A percentile compares a stretch with the other conserved stretches of the same genome.
These are phyloP conservation scores for Phytophthora citricola DNA, from an alignment of 352 stramenopile genomes.

Conservation along the genomic window DNA sequence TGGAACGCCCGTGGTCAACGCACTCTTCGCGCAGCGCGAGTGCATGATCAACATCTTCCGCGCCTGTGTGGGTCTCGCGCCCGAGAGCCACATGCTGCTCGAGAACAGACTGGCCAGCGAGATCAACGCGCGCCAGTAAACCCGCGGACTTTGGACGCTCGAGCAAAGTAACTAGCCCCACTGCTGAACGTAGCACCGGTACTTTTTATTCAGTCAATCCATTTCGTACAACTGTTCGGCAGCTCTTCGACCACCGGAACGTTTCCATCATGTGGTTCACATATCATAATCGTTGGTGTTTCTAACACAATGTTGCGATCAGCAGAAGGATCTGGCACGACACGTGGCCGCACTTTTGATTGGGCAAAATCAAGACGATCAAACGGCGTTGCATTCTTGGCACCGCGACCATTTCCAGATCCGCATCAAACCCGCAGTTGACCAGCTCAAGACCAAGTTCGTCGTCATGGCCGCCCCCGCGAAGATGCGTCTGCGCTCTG, in stretches of 20 bases:
- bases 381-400: not conserved
- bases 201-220: conserved; percentile 32
- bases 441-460: too few relatives aligned
- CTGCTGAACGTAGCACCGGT: conserved; percentile 6
- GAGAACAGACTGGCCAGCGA: conserved; percentile 94
- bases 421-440: conserved; percentile 9
- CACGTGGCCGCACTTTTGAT: conserved; percentile 19
- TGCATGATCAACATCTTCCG: conserved; percentile 99
- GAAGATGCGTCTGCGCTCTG: conserved; percentile 87
- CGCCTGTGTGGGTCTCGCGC: conserved; percentile 96
- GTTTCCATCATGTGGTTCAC: conserved; percentile 10
- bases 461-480: conserved; percentile 57
- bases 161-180: conserved; percentile 6
- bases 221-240: not conserved
- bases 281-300: not conserved
- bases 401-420: conserved; percentile 31
- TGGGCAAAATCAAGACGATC: conserved; percentile 15
- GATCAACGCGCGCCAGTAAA: conserved; percentile 74
- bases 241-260: conserved; percentile 19
- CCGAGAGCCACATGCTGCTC: conserved; percentile 99
- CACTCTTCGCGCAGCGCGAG: conserved; percentile 97
- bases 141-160: not conserved
- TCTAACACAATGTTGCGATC: not conserved
- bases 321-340: conserved; percentile 17
- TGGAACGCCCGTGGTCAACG: conserved; percentile 98